phyloP scores from a whole-genome alignment of 2,329 filamentous ascomycete species.

The Aureobasidium lini region DNA sequence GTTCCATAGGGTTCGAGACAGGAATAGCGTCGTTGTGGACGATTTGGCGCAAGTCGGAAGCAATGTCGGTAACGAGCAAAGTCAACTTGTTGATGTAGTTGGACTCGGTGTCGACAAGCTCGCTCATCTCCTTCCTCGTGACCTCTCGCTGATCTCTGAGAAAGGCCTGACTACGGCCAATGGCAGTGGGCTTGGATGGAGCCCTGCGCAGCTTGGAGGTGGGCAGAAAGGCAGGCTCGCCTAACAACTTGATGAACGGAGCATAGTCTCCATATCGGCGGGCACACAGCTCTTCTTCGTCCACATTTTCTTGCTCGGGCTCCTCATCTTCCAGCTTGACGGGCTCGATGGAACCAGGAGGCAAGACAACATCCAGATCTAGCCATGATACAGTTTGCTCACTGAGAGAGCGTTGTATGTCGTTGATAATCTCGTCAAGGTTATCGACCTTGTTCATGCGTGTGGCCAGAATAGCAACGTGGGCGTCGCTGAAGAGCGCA shows the following conservation, averaged over 20 bases:
- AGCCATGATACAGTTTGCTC: conserved; percentile 77
- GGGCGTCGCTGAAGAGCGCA: conserved; percentile 77
- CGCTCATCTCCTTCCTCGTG: conserved; percentile 78
- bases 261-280: conserved; percentile 72
- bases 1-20: conserved; percentile 38
- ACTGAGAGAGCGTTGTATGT: conserved; percentile 67
- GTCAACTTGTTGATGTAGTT: conserved; percentile 85
- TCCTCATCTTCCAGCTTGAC: conserved; percentile 53
- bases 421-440: conserved; percentile 61
- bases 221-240: conserved; percentile 77
- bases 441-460: conserved; percentile 78
- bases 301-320: conserved; percentile 57
- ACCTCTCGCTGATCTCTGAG: conserved; percentile 74
- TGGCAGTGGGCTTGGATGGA: conserved; percentile 74
- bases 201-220: conserved; percentile 77
- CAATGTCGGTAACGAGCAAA: conserved; percentile 73
- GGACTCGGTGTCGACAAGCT: conserved; percentile 88
- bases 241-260: conserved; percentile 68
- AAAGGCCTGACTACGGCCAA: conserved; percentile 72
- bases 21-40: conserved; percentile 31
- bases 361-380: conserved; percentile 81
- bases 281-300: conserved; percentile 39
- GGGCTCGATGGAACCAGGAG: conserved; percentile 60
- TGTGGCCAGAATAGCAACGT: conserved; percentile 84
- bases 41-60: conserved; percentile 68